Conservation (phyloP, 805 yeast genomes). For the Monosporozyma servazzii region DNA sequence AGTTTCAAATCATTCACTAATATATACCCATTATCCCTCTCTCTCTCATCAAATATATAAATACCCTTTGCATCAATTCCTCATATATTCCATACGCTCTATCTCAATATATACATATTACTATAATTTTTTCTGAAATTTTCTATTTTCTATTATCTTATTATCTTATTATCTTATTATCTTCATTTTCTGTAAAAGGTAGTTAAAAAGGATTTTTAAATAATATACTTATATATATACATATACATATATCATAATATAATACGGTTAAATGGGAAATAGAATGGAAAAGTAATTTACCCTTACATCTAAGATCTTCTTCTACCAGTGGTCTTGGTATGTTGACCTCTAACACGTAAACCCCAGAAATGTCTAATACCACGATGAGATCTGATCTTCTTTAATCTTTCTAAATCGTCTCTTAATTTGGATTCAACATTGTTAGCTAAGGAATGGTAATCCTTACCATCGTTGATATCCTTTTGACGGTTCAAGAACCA, state of each 20-base stretch:
- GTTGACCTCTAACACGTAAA: conserved; percentile 99
- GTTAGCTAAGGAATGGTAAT: conserved; percentile 98
- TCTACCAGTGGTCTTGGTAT: conserved; percentile 99
- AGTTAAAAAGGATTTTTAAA: neutral
- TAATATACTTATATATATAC: neutral
- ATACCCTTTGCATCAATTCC: too few relatives aligned
- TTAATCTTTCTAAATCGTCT: conserved; percentile 99
- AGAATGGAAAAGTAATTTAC: neutral
- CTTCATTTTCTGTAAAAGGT: neutral
- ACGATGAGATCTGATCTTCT: conserved; percentile 99
- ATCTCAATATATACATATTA: too few relatives aligned
- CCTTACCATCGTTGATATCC: conserved; percentile 97
- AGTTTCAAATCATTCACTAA: conserved; percentile 1
- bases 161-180: too few relatives aligned
- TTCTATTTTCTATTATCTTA: too few relatives aligned
- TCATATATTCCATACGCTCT: too few relatives aligned
- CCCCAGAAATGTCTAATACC: conserved; percentile 99
- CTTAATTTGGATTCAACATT: conserved; percentile 98
- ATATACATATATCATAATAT: neutral
- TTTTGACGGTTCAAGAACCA: conserved; percentile 99
- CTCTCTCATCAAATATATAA: too few relatives aligned
- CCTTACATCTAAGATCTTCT: conserved; percentile 39
- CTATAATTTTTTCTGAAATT: too few relatives aligned
- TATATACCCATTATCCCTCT: too few relatives aligned
- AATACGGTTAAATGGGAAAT: neutral